These are phyloP conservation scores for Psilocybe cubensis DNA, from an alignment of 768 basidiomycete species.

Conservation along the genomic window DNA sequence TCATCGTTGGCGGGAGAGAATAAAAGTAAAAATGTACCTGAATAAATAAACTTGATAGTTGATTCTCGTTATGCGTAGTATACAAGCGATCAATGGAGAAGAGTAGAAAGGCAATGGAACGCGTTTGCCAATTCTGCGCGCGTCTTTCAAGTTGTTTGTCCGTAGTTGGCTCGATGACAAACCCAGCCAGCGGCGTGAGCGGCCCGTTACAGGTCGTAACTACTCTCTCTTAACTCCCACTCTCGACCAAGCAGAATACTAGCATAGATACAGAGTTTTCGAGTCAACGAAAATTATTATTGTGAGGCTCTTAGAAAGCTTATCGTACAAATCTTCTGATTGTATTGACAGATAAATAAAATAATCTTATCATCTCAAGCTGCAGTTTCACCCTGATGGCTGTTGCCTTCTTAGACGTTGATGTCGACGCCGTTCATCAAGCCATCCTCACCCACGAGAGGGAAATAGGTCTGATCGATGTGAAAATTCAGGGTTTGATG, in stretches of 20 bases:
- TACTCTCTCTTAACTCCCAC: no score
- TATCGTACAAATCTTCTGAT: no score
- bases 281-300: no score
- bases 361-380: no score
- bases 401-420: constrained; percentile 22
- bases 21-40: constrained; percentile 3
- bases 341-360: no score
- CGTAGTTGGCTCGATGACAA: background rate
- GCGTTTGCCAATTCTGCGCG: background rate
- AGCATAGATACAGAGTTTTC: no score
- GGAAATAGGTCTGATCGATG: constrained; percentile 43
- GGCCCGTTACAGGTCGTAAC: no score
- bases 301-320: no score
- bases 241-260: no score
- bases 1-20: constrained; percentile 57
- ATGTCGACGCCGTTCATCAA: constrained; percentile 20
- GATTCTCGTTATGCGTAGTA: no score
- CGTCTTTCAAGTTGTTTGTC: background rate
- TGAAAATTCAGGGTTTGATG: constrained; percentile 44
- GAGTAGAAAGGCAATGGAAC: background rate
- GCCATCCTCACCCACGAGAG: constrained; percentile 40
- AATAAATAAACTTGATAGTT: background rate
- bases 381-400: no score
- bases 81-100: background rate
- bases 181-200: background rate